Evolutionary conservation across 495 filamentous ascomycete species (phyloP).

Genomic region (Podospora anserina): DNA sequence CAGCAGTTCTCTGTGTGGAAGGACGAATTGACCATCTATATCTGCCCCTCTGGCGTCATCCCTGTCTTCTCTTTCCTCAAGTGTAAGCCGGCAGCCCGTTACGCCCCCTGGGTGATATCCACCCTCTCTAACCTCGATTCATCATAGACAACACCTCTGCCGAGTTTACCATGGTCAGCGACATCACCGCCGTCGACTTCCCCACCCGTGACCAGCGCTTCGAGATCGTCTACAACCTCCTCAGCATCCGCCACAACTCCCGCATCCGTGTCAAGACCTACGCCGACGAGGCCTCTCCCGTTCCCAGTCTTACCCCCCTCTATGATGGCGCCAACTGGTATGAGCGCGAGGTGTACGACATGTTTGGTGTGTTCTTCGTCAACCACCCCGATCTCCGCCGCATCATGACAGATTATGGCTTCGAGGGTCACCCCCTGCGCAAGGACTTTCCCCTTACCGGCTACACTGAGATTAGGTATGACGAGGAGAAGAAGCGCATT

Average conservation of each 20-base stretch:
- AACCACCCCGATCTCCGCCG: constrained; percentile 93
- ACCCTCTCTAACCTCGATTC: constrained; percentile 1
- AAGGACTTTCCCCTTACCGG: constrained; percentile 99
- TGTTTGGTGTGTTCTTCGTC: constrained; percentile 96
- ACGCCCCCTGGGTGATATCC: neutral
- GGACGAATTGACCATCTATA: constrained; percentile 94
- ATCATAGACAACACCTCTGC: constrained; percentile 78
- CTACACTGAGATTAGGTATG: constrained; percentile 96
- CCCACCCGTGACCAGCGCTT: constrained; percentile 92
- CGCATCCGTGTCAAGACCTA: constrained; percentile 99
- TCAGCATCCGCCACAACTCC: constrained; percentile 92
- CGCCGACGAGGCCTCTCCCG: constrained; percentile 91
- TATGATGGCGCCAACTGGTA: constrained; percentile 99
- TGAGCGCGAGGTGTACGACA: constrained; percentile 94
- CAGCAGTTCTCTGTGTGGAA: constrained; percentile 99
- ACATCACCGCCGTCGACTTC: constrained; percentile 93
- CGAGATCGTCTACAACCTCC: constrained; percentile 96
- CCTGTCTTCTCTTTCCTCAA: constrained; percentile 95
- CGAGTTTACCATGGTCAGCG: constrained; percentile 89
- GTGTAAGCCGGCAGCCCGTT: constrained; percentile 40
- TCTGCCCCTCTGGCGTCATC: constrained; percentile 78
- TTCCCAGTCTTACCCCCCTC: constrained; percentile 79
- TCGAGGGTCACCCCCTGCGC: constrained; percentile 93
- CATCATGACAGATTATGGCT: constrained; percentile 99
- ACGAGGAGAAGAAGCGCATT: constrained; percentile 99